Percentiles rank a stretch among this genome's conserved stretches.
Conservation (phyloP, 257 asterid species). For the Solanum sejunctum region DNA sequence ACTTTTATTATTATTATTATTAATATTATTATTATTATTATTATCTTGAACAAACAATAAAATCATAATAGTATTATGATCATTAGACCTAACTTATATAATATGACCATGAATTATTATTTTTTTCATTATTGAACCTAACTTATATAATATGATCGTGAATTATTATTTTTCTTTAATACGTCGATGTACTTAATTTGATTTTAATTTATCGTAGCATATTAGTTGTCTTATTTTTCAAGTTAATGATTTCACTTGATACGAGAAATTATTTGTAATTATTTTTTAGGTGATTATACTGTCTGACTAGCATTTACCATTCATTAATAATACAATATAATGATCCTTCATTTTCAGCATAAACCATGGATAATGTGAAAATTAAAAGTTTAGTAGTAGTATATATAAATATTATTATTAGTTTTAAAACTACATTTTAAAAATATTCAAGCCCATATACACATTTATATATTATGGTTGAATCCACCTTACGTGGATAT, state of each 20-base stretch:
- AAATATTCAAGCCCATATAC: neutral
- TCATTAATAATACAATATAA: neutral
- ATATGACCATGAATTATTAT: neutral
- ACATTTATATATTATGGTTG: neutral
- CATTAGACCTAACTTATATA: neutral
- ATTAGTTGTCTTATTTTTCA: neutral
- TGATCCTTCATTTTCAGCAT: neutral
- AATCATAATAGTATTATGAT: neutral
- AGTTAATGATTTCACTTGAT: neutral
- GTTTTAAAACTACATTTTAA: neutral
- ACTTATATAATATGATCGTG: neutral
- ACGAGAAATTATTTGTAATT: neutral
- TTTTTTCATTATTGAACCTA: neutral
- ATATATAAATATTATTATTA: neutral
- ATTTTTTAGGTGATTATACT: neutral
- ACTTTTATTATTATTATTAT: neutral
- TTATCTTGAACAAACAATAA: neutral
- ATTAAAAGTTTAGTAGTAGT: neutral
- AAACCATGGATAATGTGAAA: neutral
- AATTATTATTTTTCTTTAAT: neutral
- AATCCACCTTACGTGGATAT: neutral
- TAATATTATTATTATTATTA: neutral
- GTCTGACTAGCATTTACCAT: neutral
- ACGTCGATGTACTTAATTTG: neutral
- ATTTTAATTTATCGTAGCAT: neutral